Evolutionary conservation across 768 basidiomycete genomes (phyloP), one percentile per base, ranked within the genome.

Genomic region (Dendrothele bispora): DNA sequence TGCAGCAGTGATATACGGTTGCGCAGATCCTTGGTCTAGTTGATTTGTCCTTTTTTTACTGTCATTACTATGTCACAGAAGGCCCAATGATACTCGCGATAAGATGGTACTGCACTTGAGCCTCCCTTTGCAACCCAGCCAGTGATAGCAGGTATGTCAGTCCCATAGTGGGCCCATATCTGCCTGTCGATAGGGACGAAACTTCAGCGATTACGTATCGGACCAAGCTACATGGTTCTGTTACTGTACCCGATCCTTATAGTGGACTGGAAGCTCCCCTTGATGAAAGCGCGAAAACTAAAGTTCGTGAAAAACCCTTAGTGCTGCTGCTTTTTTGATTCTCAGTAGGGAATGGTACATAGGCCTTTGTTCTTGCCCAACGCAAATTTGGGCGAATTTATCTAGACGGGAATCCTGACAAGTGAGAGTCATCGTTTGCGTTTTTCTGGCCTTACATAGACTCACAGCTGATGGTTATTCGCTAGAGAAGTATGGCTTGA

Each of bases 391-490:
- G 27, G 21, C 12, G 42, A 20, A 30, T 21, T 12, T 43, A 43
- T 43, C 28, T 43, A 29, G 42, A 43, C 42, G 42, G 21, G 18
- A 43, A n/a, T 30, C 42, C 42, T 43, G 42, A 43, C 3, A 43
- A 29, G 42, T 30, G 18, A 21, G n/a, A n/a, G 15, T 43, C 20
- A 29, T 43, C 40, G 4, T 14, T 12, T 11, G 24, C 25, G n/a
- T 8, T 17, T n/a, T 20, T 32, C 29, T 30, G 27, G 6, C n/a
- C 12, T 12, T 11, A 10, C n/a, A 28, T 29, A 30, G 11, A 5
- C 25, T 21, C 28, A 10, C 12, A 7, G 2, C 12, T n/a, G n/a
- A n/a, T n/a, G 12, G 11, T 43, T 43, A 1, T 17, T 29, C 8
- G n/a, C n/a, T 41, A 43, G 42, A 20, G 42, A 43, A 32, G 6